Evolutionary conservation across 495 filamentous ascomycete genomes (phyloP).

Genomic region (Margaritispora aquatica): DNA sequence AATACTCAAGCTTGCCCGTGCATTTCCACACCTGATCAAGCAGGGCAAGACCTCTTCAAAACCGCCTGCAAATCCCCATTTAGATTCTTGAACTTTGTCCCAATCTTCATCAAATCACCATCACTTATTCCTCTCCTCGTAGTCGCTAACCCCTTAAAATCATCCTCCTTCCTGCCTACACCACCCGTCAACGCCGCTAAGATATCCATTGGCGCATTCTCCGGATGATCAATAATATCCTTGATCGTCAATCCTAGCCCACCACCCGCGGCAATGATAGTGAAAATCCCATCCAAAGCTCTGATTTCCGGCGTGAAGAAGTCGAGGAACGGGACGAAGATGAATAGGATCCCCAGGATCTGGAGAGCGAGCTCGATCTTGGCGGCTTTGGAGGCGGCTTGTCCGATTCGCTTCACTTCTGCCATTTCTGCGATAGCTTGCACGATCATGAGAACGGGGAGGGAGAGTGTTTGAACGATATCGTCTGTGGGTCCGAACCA

Average conservation of each 20-base stretch:
- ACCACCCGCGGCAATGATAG: not conserved
- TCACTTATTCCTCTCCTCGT: not conserved
- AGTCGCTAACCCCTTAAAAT: constrained; percentile 6
- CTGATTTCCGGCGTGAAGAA: constrained; percentile 1
- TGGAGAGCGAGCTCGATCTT: constrained; percentile 15
- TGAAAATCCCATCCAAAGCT: not conserved
- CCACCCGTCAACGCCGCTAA: constrained; percentile 4
- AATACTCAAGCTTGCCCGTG: too few relatives aligned
- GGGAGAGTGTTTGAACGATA: constrained; percentile 8
- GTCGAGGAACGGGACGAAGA: constrained; percentile 19
- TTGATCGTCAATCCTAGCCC: not conserved
- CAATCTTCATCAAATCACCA: constrained; percentile 1
- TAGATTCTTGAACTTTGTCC: not conserved
- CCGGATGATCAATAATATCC: not conserved
- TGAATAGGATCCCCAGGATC: constrained; percentile 15
- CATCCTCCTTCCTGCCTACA: not conserved
- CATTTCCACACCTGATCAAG: not conserved
- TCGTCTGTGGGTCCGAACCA: constrained; percentile 12
- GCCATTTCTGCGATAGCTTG: constrained; percentile 18
- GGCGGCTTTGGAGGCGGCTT: constrained; percentile 10
- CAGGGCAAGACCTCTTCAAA: not conserved
- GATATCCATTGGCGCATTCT: not conserved
- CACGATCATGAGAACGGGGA: constrained; percentile 20
- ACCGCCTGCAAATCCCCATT: not conserved
- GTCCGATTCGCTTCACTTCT: constrained; percentile 15